These are phyloP conservation scores for Sclerotinia trifoliorum DNA, from an alignment of 2,329 filamentous ascomycete species.

Conservation along the genomic window DNA sequence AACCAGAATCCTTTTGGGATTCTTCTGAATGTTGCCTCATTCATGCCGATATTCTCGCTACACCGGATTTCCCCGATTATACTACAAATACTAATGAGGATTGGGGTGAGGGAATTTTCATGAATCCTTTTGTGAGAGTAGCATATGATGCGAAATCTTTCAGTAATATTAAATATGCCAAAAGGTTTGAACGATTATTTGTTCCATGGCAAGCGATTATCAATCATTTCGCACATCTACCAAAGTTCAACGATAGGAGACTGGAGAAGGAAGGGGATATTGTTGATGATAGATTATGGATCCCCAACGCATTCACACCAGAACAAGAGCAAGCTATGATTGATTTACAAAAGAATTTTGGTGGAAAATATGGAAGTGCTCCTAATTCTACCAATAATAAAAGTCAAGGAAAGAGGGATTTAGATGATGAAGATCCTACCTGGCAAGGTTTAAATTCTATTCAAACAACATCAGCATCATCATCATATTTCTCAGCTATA, in stretches of 20 bases:
- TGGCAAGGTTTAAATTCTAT: constrained; percentile 16
- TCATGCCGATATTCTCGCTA: constrained; percentile 47
- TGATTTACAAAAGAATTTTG: constrained; percentile 30
- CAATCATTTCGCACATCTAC: constrained; percentile 55
- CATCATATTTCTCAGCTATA: constrained; percentile 4
- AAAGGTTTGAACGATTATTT: constrained; percentile 66
- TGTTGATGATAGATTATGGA: constrained; percentile 54
- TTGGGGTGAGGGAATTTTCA: constrained; percentile 58
- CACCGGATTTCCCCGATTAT: constrained; percentile 25
- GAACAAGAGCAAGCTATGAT: constrained; percentile 34
- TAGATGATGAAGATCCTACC: constrained; percentile 10
- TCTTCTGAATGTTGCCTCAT: constrained; percentile 64
- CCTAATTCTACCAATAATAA: constrained; percentile 11
- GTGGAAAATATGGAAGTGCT: constrained; percentile 18
- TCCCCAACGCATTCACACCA: constrained; percentile 32
- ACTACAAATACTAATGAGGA: constrained; percentile 27
- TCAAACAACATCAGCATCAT: background rate
- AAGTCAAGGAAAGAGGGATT: constrained; percentile 28
- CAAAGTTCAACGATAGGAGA: constrained; percentile 59
- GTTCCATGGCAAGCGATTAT: constrained; percentile 57
- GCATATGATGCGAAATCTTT: constrained; percentile 61
- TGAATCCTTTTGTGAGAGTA: constrained; percentile 74
- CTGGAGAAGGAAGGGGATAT: constrained; percentile 56
- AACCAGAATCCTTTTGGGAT: constrained; percentile 60
- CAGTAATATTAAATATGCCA: constrained; percentile 57